Base-by-base conservation (phyloP, 768 basidiomycete genomes). In the Podaxis sp. region DNA sequence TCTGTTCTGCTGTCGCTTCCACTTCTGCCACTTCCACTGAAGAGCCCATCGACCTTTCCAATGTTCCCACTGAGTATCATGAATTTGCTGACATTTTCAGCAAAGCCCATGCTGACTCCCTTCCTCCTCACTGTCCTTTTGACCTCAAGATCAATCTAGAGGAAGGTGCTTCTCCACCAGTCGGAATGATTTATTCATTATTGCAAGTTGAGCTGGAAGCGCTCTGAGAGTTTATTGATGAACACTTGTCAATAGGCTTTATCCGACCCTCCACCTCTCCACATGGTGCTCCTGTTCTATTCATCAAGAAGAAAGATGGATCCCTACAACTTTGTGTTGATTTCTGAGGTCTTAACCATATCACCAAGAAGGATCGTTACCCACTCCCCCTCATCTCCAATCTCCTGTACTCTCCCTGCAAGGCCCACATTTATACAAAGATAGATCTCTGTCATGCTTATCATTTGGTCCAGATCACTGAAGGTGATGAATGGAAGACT, bases 401-500 rank as follows among this genome's bases (percentile, higher is more conserved):
- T 24, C 24, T 24, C 24, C 24, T 24, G 24, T 1, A 24, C 47
- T 49, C 22, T 17, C 22, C 73, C 2, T 69, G 68, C 60, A 72
- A 70, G 13, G 71, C 70, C 50, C 66, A 66, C 65, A 37, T 70
- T 1, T 76, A 74, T 46, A 68, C 71, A 1, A 65, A 72, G 17
- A 69, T 81, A 50, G 78, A 82, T 59, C 72, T 82, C 27, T 71
- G 73, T 25, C 67, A 69, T 49, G 75, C 76, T 1, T 82, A 74
- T 65, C 72, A 74, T 65, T 73, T 72, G 7, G 63, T 81, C 36
- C 64, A 75, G 0, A 76, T 82, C 53, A 64, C 66, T 4, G 71
- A 73, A 17, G 79, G 78, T 0, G 72, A 80, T 59, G 72, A 80
- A 66, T 76, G 73, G 76, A 82, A 81, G 63, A 80, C 79, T 2